Base-by-base conservation (phyloP, 768 basidiomycete genomes). In the Baorangia bicolor region DNA sequence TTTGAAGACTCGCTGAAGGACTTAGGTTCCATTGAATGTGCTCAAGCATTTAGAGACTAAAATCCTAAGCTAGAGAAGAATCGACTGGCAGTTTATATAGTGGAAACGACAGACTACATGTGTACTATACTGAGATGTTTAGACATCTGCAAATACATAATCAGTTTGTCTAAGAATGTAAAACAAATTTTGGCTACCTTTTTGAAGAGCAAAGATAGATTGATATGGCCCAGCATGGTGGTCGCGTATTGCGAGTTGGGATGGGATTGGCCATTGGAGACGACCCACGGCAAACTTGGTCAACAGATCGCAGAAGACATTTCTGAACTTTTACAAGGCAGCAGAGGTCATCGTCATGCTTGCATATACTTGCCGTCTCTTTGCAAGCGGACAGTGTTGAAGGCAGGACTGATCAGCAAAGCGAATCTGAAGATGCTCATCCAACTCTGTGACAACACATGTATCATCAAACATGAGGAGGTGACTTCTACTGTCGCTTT, bases 281-380 rank as follows among this genome's bases (percentile, higher is more conserved):
- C 42, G 16, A 20, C 31, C 39, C 31, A 53, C 2, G 46, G 27
- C 18, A 38, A 61, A 13, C 47, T 58, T 9, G 35, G 23, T 18
- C 52, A 49, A 21, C 27, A 49, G 9, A 56, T 64, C 13, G 41
- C 34, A 1, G 20, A 38, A 2, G 59, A 68, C 10, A 38, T 70
- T 2, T 41, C 59, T 9, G 44, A 20, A 4, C 56, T 72, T 21
- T 57, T 70, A 27, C 38, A 56, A 5, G 41, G 44, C 14, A 13
- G 34, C 4, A 14, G 7, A 10, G 39, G 65, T 10, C 30, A 40
- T 42, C 58, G 51, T 40, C 69, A 65, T 4, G 69, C 60, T 33
- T 72, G 70, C 60, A 61, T 58, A 6, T 72, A 56, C 40, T 27
- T 70, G 5, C 70, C 70, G 0, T 64, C 69, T 10, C 67, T 70